These are phyloP conservation scores for Panaeolus cyanescens DNA, from an alignment of 768 basidiomycete species.

Conservation along the genomic window DNA sequence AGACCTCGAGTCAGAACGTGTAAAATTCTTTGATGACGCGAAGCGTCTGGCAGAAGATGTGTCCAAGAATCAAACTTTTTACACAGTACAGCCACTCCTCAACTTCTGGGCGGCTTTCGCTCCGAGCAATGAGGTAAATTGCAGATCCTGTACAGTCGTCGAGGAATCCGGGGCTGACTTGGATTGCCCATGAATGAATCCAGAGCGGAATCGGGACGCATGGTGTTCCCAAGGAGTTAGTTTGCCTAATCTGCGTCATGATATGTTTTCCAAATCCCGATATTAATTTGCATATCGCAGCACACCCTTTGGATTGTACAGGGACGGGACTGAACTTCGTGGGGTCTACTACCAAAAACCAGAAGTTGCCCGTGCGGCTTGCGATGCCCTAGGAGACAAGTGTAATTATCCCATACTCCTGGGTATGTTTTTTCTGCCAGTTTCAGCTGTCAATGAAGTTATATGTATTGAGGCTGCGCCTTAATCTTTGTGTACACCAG, in stretches of 20 bases:
- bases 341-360: slow-evolving; percentile 72
- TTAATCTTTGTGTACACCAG: slow-evolving; percentile 30
- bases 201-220: slow-evolving; percentile 75
- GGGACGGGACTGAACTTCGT: slow-evolving; percentile 76
- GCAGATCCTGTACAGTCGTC: neutral
- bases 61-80: slow-evolving; percentile 74
- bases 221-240: slow-evolving; percentile 70
- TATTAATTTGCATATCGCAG: slow-evolving; percentile 36
- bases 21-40: slow-evolving; percentile 69
- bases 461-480: neutral
- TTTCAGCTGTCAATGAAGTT: neutral
- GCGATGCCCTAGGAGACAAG: slow-evolving; percentile 57
- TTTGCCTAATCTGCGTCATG: neutral
- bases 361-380: slow-evolving; percentile 69
- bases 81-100: slow-evolving; percentile 71
- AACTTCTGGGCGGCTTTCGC: slow-evolving; percentile 85
- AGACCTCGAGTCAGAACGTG: slow-evolving; percentile 60
- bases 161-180: neutral
- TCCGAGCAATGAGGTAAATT: slow-evolving; percentile 66
- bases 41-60: slow-evolving; percentile 67
- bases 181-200: neutral
- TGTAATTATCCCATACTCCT: slow-evolving; percentile 79
- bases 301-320: slow-evolving; percentile 75
- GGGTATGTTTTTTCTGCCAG: slow-evolving; percentile 40
- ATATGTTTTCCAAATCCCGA: neutral